Evolutionary conservation across 371 early-diverging fungal species (phyloP).

Genomic region (Zopfochytrium polystomum): DNA sequence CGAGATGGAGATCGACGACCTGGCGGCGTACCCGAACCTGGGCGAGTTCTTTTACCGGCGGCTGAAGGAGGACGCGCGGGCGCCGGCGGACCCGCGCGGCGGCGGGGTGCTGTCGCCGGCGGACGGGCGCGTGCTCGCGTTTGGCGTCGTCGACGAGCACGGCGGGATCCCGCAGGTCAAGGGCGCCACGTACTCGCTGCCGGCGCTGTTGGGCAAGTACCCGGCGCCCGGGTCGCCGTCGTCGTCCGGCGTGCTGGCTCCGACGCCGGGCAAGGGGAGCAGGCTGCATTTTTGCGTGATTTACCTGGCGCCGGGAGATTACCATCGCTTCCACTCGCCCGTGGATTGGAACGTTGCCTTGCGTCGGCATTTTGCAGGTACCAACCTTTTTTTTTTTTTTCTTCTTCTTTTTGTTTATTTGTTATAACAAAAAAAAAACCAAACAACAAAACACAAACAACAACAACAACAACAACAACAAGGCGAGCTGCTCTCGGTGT

Average conservation of each 20-base stretch:
- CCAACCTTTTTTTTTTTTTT: conserved; percentile 4
- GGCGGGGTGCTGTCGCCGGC: conserved; percentile 83
- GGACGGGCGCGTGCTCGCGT: conserved; percentile 86
- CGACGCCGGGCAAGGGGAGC: conserved; percentile 52
- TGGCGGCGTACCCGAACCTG: conserved; percentile 77
- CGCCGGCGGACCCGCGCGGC: conserved; percentile 65
- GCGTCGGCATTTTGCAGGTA: conserved; percentile 83
- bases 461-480: conserved; percentile 8
- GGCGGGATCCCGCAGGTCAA: conserved; percentile 88
- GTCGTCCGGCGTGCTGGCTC: too few relatives aligned
- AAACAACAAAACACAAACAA: background rate
- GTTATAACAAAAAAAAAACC: background rate
- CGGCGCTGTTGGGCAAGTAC: conserved; percentile 74
- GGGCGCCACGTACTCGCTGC: conserved; percentile 83
- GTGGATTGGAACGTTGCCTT: conserved; percentile 86
- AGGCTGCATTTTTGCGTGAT: conserved; percentile 83
- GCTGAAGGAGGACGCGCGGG: conserved; percentile 72
- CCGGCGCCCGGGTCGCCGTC: conserved; percentile 66
- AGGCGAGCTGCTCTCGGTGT: conserved; percentile 92
- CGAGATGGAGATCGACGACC: conserved; percentile 83
- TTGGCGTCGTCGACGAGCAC: conserved; percentile 72
- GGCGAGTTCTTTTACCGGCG: conserved; percentile 88
- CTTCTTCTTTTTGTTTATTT: background rate
- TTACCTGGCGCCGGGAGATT: conserved; percentile 96
- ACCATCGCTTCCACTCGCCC: conserved; percentile 97